Conservation (phyloP, 148 eudicot species). For the Fagopyrum esculentum region DNA sequence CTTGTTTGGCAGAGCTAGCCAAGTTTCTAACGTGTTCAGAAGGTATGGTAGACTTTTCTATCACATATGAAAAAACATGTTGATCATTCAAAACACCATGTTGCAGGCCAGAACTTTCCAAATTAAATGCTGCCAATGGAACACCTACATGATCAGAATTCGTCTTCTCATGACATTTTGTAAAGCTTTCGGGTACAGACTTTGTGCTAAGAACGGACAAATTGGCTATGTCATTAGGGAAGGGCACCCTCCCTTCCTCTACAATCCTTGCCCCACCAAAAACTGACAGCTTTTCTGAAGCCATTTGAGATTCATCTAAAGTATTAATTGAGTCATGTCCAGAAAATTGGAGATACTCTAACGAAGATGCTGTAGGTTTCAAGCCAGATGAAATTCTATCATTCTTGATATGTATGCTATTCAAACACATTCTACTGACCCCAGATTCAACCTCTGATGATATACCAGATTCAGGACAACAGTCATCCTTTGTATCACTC, state of each 20-base stretch:
- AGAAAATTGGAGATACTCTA: conserved; percentile 7
- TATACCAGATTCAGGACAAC: conserved; percentile 15
- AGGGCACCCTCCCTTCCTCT: conserved; percentile 1
- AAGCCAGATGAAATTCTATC: not conserved
- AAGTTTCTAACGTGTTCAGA: not conserved
- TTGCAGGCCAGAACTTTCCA: not conserved
- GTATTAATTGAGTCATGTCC: not conserved
- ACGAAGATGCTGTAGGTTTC: not conserved
- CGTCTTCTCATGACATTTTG: not conserved
- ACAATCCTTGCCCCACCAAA: conserved; percentile 6
- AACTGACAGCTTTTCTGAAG: conserved; percentile 10
- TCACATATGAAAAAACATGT: not conserved
- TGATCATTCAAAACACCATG: not conserved
- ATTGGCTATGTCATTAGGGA: not conserved
- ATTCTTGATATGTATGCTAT: conserved; percentile 7
- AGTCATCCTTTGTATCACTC: not conserved
- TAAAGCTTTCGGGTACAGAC: not conserved
- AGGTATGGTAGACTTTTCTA: not conserved
- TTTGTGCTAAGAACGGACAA: not conserved
- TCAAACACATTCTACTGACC: conserved; percentile 23
- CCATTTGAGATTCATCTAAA: conserved; percentile 8
- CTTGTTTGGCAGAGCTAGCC: conserved; percentile 9
- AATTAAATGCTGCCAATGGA: not conserved
- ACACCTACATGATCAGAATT: conserved; percentile 7
- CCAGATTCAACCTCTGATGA: conserved; percentile 19